Base-by-base conservation (phyloP, 345 rosid genomes). In the Populus pruinosa region DNA sequence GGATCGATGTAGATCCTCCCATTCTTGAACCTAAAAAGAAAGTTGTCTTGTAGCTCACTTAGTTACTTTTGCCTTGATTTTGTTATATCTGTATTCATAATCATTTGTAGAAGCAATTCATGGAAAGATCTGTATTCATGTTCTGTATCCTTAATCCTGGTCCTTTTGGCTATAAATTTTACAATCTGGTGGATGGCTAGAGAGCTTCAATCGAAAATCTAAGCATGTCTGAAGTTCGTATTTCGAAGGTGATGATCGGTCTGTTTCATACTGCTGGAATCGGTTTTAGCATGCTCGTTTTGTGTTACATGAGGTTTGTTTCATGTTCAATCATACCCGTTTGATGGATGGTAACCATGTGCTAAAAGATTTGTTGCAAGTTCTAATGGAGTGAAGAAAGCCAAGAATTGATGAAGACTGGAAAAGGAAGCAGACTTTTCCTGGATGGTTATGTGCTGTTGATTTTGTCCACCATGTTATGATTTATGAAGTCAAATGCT, bases 1-100 rank as follows among this genome's bases (percentile, higher is more conserved):
- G 97, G 68, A 91, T 92, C 12, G 91, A 92, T 55, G 72, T 92
- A 0, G 97, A 94, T 73, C 98, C 98, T 63, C 97, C 97, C 5
- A 74, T 92, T 89, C 98, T 94, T 75, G 91, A 88, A 80, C 89
- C 90, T 70, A 94, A 87, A 73, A 78, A 83, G 89, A 90, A 92
- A 84, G 88, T 76, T 71, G 70, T 83, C 16, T 21, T 86, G 74
- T 87, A 74, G 79, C 33, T 35, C 68, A 36, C 47, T 61, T 36
- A 29, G 75, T 62, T 68, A 36, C 12, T 8, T 50, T 33, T 74
- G 41, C 44, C 50, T 6, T n/a, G 21, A 74, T 59, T 75, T 41
- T 50, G 31, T 35, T 67, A 18, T 73, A 33, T 55, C 16, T 59
- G 61, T 76, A 55, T 56, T 72, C 74, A 73, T 72, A 33, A 70